Evolutionary conservation across 2,329 filamentous ascomycete species (phyloP).

Genomic region (Ophiostoma angusticollis): DNA sequence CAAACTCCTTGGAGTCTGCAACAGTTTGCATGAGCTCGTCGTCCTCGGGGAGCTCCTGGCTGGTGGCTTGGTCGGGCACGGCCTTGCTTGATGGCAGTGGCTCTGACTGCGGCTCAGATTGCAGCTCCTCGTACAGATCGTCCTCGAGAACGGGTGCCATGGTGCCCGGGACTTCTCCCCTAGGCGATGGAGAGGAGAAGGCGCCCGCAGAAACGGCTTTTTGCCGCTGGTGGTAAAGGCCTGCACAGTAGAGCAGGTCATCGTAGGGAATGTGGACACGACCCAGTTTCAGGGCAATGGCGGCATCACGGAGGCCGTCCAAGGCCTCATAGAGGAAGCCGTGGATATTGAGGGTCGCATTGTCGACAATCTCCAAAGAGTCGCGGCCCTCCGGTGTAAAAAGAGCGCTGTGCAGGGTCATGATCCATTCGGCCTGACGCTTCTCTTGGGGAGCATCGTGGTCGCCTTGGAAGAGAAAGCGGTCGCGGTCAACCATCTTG

Average conservation of each 20-base stretch:
- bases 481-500: constrained; percentile 81
- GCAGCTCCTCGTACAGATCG: neutral
- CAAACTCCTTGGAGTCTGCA: constrained; percentile 84
- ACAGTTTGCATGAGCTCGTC: constrained; percentile 68
- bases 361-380: constrained; percentile 77
- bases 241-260: constrained; percentile 55
- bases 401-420: constrained; percentile 71
- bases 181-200: constrained; percentile 20
- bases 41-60: constrained; percentile 17
- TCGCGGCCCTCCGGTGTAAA: constrained; percentile 79
- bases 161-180: constrained; percentile 10
- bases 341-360: constrained; percentile 78
- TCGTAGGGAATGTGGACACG: constrained; percentile 84
- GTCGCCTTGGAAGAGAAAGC: constrained; percentile 72
- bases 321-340: constrained; percentile 76
- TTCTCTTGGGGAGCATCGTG: constrained; percentile 42
- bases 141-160: constrained; percentile 6
- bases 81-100: neutral
- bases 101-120: neutral
- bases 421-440: constrained; percentile 85
- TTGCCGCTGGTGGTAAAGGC: constrained; percentile 39
- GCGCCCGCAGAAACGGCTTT: constrained; percentile 20
- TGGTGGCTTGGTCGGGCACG: neutral
- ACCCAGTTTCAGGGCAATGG: constrained; percentile 81
- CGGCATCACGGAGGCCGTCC: constrained; percentile 80